These are phyloP conservation scores for Scutellaria barbata DNA, from an alignment of 257 asterid species.

Conservation along the genomic window DNA sequence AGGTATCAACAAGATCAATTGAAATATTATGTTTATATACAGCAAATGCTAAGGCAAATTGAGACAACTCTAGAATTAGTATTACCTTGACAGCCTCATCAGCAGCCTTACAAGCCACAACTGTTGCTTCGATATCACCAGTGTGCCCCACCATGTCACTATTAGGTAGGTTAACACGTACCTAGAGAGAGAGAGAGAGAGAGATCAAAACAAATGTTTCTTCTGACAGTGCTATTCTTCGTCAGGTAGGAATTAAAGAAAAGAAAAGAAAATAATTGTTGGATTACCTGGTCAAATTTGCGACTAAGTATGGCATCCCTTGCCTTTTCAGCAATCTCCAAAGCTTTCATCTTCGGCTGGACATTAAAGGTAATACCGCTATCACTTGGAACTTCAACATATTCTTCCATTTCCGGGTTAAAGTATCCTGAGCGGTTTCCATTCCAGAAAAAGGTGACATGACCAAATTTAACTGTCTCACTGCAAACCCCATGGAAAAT, in stretches of 20 bases:
- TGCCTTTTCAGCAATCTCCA: conserved; percentile 93
- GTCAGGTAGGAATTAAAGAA: conserved; percentile 5
- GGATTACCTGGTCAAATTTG: conserved; percentile 88
- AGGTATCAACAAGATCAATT: too few relatives aligned
- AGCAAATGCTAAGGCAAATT: background rate
- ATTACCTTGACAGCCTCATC: conserved; percentile 95
- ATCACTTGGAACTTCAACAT: conserved; percentile 94
- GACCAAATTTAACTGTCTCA: conserved; percentile 97
- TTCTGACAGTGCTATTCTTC: background rate
- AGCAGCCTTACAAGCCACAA: conserved; percentile 94
- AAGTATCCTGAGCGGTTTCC: conserved; percentile 97
- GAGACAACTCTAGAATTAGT: background rate
- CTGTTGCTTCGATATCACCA: conserved; percentile 90
- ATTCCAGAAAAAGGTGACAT: conserved; percentile 97
- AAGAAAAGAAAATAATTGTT: background rate
- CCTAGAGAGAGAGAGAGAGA: conserved; percentile 43
- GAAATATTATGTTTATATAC: too few relatives aligned
- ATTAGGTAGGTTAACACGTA: conserved; percentile 89
- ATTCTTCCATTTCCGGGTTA: conserved; percentile 73
- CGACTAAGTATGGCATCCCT: conserved; percentile 88
- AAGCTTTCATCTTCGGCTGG: conserved; percentile 93
- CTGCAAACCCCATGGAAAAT: conserved; percentile 45
- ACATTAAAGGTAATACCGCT: conserved; percentile 87
- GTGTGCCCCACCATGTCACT: conserved; percentile 99
- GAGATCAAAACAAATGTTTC: conserved; percentile 13